Base-by-base conservation (phyloP, 2,329 filamentous ascomycete species). In the Microcyclospora tardicrescens region DNA sequence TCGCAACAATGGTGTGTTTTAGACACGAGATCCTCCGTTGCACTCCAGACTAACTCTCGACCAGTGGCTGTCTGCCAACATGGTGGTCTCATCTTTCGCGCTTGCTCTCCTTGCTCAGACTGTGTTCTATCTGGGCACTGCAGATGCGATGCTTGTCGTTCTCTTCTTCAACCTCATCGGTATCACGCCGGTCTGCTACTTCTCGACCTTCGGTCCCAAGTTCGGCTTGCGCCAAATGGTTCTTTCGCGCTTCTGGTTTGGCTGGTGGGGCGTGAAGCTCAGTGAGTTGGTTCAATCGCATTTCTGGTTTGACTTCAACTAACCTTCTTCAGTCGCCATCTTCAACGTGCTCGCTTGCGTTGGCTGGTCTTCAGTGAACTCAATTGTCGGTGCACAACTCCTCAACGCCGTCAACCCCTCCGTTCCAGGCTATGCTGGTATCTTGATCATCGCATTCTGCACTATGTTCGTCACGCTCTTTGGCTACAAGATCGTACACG, bases 171-270 rank as follows among this genome's bases (percentile, higher is more conserved):
- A 86, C 51, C 55, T 84, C 4, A 64, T 89, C 9, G 81, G 79
- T n/a, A 71, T 81, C 35, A 54, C 78, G 35, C 79, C 81, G 0
- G 81, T 84, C 12, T 80, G 75, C 54, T 84, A 79, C 61, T 86
- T 86, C 66, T 81, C 79, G 2, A 82, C 75, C 13, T 84, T 86
- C 53, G 82, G 83, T 2, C 78, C 83, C 2, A 64, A 65, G 8
- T 85, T 84, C 47, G 83, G 82, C 3, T 66, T 86, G 46, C 74
- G 83, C 39, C 83, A 86, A 55, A 85, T 87, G 77, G 79, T 86
- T 1, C 67, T 87, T n/a, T 77, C 79, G 10, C 69, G 82, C 28
- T 86, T 80, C 61, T 86, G 71, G 62, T 86, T 85, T 56, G 82
- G 82, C 12, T 58, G 54, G 53, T 56, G 53, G 48, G 56, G 55